These are phyloP conservation scores for Neoboletus brunneissimus DNA, from an alignment of 768 basidiomycete genomes.

Conservation along the genomic window DNA sequence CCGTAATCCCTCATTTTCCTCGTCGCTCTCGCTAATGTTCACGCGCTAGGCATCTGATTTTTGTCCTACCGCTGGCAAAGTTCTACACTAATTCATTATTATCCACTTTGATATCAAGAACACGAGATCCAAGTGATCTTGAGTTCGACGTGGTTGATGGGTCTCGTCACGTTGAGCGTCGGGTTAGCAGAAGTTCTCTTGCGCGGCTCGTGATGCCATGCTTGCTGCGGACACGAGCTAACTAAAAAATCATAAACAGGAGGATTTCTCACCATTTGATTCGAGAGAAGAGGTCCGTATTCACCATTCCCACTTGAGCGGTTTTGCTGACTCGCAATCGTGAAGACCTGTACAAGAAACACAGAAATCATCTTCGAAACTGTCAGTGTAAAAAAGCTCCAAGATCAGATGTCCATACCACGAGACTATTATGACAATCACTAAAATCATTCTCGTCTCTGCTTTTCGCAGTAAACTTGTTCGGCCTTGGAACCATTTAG, in stretches of 20 bases:
- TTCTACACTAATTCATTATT: constrained; percentile 37
- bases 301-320: background rate
- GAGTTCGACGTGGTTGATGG: constrained; percentile 27
- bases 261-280: constrained; percentile 7
- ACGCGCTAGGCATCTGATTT: constrained; percentile 25
- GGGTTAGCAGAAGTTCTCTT: constrained; percentile 14
- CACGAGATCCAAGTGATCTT: constrained; percentile 12
- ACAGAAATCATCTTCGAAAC: constrained; percentile 23
- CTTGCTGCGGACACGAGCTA: background rate
- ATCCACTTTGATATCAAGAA: constrained; percentile 34
- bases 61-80: constrained; percentile 34
- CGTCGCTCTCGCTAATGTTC: background rate
- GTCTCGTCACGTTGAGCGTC: constrained; percentile 17
- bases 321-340: background rate
- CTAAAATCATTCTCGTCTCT: background rate
- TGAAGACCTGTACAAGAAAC: constrained; percentile 12
- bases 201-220: background rate
- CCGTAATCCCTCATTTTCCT: background rate
- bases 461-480: too few species aligned
- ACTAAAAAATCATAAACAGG: constrained; percentile 10
- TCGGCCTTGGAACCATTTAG: too few species aligned
- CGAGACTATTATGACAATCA: background rate
- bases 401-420: constrained; percentile 4
- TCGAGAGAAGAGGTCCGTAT: constrained; percentile 13
- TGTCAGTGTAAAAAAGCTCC: constrained; percentile 14